Evolutionary conservation across 1,284 basidiomycete species (phyloP), one percentile per base, ranked within the genome.

Genomic region (Boletus sp.): DNA sequence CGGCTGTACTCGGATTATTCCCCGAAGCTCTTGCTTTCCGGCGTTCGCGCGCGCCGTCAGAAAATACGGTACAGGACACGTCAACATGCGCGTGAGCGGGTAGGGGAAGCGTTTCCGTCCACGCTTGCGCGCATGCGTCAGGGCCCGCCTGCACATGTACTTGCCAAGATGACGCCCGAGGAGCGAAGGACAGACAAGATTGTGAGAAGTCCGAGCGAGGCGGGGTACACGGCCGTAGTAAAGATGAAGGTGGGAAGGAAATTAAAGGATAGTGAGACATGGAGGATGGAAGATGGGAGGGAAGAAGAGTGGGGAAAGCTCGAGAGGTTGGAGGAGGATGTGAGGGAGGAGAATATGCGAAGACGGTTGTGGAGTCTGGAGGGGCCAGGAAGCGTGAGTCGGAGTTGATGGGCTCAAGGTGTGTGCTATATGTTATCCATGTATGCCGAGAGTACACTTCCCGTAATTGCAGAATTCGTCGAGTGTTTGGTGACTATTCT

Each of bases 51-150:
- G 0, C 76, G 82, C 2, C 69, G 69, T 14, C 77, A 77, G 53
- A 81, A 78, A 52, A 68, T 82, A 17, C 68, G 62, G 9, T 84
- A 87, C 66, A 83, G 82, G 65, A 82, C 80, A 1, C 72, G 73
- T 4, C 79, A 82, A 58, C 69, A 67, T 2, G 69, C 72, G 50
- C 76, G 83, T 1, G 83, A 86, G 59, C 71, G 74, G 2, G 70
- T 72, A 0, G 88, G 87, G 0, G 81, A 84, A 57, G 63, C 82
- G 17, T 68, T 77, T 5, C 57, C 57, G 1, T 59, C 69, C n/a
- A 80, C 80, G 1, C 56, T 77, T 10, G 57, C 57, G 43, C 75
- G 80, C 23, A 68, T 70, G 58, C 66, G 72, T 6, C 64, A 76
- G 54, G 76, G 77, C 0, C 81, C 82, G 0, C 87, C 88, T 0